Percentiles rank a stretch among this genome's conserved stretches.
These are phyloP conservation scores for Stereocaulon alpinum DNA, from an alignment of 495 filamentous ascomycete species.

Conservation along the genomic window DNA sequence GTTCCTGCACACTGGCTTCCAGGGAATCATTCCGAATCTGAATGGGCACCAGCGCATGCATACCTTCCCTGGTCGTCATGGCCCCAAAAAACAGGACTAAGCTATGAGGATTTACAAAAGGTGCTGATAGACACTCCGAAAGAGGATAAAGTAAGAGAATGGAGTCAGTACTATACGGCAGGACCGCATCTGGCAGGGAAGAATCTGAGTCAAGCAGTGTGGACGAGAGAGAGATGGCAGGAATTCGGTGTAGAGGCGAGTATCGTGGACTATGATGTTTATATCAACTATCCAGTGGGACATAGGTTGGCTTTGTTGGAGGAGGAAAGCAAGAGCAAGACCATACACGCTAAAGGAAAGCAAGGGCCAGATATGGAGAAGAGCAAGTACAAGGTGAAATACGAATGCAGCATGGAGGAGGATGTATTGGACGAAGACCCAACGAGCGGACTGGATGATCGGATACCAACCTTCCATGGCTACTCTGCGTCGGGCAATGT, in stretches of 20 bases:
- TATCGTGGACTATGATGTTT: constrained; percentile 77
- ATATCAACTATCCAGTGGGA: constrained; percentile 78
- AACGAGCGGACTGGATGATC: constrained; percentile 58
- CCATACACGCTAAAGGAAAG: constrained; percentile 22
- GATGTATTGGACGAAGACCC: constrained; percentile 77
- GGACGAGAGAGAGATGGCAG: constrained; percentile 78
- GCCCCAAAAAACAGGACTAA: constrained; percentile 42
- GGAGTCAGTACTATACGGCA: constrained; percentile 83
- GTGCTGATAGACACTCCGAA: constrained; percentile 65
- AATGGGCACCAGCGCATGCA: constrained; percentile 32
- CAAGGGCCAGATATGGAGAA: constrained; percentile 2
- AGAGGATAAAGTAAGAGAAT: constrained; percentile 58
- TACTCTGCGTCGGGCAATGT: constrained; percentile 90
- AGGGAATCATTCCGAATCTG: constrained; percentile 27
- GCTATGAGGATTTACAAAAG: constrained; percentile 55
- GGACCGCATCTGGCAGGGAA: constrained; percentile 83
- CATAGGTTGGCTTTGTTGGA: constrained; percentile 71
- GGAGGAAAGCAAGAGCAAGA: constrained; percentile 17
- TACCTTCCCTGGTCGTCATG: constrained; percentile 37
- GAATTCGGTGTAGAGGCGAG: constrained; percentile 68
- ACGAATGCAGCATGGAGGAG: constrained; percentile 74
- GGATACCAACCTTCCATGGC: constrained; percentile 90
- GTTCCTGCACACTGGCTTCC: constrained; percentile 36
- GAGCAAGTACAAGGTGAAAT: constrained; percentile 50
- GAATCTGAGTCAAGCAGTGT: constrained; percentile 76